Conservation (phyloP, 495 filamentous ascomycete species). For the Aspergillus carlsbadensis region DNA sequence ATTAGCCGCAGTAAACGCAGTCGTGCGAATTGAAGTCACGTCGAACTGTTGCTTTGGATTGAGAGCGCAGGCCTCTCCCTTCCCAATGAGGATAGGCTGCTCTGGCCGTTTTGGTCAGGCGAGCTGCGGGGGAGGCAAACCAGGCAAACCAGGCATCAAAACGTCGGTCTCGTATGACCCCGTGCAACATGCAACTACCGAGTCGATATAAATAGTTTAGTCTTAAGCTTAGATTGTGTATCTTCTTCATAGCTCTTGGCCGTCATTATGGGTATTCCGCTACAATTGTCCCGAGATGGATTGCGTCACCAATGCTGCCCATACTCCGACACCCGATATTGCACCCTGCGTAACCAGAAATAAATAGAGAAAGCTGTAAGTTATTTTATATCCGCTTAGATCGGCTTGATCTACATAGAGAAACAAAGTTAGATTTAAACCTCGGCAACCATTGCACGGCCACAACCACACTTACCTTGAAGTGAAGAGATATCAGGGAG, state of each 20-base stretch:
- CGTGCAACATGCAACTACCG: too few species aligned
- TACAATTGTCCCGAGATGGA: neutral
- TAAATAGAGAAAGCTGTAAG: neutral
- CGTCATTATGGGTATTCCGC: slow-evolving; percentile 2
- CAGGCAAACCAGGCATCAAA: slow-evolving; percentile 17
- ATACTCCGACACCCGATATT: neutral
- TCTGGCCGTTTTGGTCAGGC: slow-evolving; percentile 34
- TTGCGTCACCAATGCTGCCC: neutral
- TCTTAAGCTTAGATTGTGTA: neutral
- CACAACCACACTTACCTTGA: slow-evolving; percentile 64
- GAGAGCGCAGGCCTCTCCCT: slow-evolving; percentile 9
- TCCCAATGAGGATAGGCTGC: slow-evolving; percentile 26
- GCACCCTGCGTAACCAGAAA: neutral
- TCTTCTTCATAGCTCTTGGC: neutral
- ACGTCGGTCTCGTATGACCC: slow-evolving; percentile 1
- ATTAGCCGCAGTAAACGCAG: slow-evolving; percentile 14
- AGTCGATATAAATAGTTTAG: too few species aligned
- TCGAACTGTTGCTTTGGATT: neutral
- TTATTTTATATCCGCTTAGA: slow-evolving; percentile 42
- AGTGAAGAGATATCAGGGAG: slow-evolving; percentile 92
- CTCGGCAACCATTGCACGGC: neutral
- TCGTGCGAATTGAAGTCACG: neutral
- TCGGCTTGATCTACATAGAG: slow-evolving; percentile 69
- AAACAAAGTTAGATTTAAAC: slow-evolving; percentile 7
- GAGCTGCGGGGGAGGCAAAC: slow-evolving; percentile 43